Evolutionary conservation across 495 filamentous ascomycete genomes (phyloP).

Genomic region (Penicillium roqueforti): DNA sequence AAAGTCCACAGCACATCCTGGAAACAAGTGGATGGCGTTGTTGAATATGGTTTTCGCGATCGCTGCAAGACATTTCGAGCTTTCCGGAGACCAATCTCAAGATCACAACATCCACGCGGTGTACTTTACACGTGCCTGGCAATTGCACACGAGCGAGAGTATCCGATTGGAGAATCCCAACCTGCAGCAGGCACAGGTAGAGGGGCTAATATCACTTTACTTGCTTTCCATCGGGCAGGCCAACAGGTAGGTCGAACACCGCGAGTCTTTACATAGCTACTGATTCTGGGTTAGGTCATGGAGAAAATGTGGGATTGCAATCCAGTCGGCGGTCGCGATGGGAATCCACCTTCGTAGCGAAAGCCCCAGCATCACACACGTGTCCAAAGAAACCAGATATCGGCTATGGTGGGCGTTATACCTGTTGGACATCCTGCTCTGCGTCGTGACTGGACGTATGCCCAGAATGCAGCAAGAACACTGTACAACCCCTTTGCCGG

Average conservation of each 20-base stretch:
- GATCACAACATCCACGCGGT: background rate
- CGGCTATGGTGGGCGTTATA: constrained; percentile 48
- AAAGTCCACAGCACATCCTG: constrained; percentile 22
- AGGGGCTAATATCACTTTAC: constrained; percentile 1
- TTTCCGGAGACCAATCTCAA: background rate
- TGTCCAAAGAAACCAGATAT: constrained; percentile 40
- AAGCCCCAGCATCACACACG: constrained; percentile 33
- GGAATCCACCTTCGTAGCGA: constrained; percentile 57
- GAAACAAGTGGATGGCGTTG: constrained; percentile 51
- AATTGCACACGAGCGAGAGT: background rate
- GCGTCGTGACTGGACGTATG: constrained; percentile 56
- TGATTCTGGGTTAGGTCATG: constrained; percentile 2
- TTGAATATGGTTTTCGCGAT: constrained; percentile 61
- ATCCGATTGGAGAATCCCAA: background rate
- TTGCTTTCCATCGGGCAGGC: constrained; percentile 1
- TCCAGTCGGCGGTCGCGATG: constrained; percentile 51
- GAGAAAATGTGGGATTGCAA: constrained; percentile 44
- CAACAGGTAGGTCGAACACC: constrained; percentile 1
- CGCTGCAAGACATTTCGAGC: constrained; percentile 20
- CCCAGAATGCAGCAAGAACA: constrained; percentile 47
- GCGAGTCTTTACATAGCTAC: background rate
- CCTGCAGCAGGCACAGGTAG: constrained; percentile 2
- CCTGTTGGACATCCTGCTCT: constrained; percentile 50
- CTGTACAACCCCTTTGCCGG: constrained; percentile 48
- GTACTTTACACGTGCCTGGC: constrained; percentile 1